Percentiles rank a stretch among this genome's conserved stretches.
These are phyloP conservation scores for Alternaria brassicicola DNA, from an alignment of 2,329 filamentous ascomycete species.

Conservation along the genomic window DNA sequence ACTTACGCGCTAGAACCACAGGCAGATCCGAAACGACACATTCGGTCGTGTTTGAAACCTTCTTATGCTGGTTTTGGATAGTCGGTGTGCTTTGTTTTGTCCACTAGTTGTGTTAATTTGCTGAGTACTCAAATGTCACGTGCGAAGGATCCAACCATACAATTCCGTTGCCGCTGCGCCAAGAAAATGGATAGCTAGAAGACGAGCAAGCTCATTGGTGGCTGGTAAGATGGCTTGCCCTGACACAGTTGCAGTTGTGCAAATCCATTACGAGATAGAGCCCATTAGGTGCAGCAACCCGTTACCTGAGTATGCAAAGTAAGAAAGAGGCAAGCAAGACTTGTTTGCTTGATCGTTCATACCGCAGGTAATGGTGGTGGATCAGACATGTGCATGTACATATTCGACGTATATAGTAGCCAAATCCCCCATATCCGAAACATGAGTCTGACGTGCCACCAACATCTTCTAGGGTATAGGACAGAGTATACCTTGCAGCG, in stretches of 20 bases:
- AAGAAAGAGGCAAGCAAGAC: background rate
- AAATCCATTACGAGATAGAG: background rate
- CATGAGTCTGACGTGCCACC: background rate
- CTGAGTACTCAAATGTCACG: background rate
- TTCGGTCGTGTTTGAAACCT: constrained; percentile 22
- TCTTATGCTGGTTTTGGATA: constrained; percentile 4
- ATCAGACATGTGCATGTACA: background rate
- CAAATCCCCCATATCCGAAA: background rate
- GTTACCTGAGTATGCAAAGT: background rate
- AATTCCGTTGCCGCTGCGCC: background rate
- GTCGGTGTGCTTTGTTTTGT: constrained; percentile 4
- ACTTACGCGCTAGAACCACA: constrained; percentile 15
- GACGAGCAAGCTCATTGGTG: background rate
- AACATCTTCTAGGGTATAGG: background rate
- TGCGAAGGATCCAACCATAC: background rate
- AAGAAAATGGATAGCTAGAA: background rate
- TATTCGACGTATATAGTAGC: background rate
- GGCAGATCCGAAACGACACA: constrained; percentile 18
- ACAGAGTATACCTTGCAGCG: background rate
- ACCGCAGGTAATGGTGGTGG: background rate
- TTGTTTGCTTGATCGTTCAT: background rate
- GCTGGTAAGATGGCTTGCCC: background rate
- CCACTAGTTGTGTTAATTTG: constrained; percentile 4
- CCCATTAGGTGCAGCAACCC: background rate
- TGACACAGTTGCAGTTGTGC: background rate